Conservation (phyloP, 176 grass and related monocot species). For the Canna indica region DNA sequence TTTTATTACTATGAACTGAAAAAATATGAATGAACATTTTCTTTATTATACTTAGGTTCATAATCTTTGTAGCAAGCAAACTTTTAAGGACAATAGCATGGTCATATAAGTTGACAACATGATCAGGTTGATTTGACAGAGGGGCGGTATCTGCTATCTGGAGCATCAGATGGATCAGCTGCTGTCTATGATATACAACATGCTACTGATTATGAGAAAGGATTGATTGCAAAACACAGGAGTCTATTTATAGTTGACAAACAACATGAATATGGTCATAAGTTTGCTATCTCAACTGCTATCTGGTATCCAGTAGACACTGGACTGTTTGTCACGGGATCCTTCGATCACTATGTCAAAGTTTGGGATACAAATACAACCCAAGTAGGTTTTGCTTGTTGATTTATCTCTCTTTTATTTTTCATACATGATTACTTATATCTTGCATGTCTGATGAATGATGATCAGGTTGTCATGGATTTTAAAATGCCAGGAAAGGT, state of each 20-base stretch:
- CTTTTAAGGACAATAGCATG: neutral
- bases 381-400: constrained; percentile 37
- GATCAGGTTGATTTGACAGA: constrained; percentile 84
- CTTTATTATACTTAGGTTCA: neutral
- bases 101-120: constrained; percentile 45
- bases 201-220: constrained; percentile 32
- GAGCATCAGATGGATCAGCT: constrained; percentile 61
- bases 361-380: constrained; percentile 91
- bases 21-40: neutral
- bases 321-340: constrained; percentile 68
- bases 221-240: constrained; percentile 61
- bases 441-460: constrained; percentile 18
- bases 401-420: neutral
- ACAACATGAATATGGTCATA: constrained; percentile 57
- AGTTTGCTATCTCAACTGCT: constrained; percentile 53
- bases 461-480: constrained; percentile 67
- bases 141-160: constrained; percentile 72
- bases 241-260: constrained; percentile 66
- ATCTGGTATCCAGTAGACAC: constrained; percentile 92
- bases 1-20: neutral
- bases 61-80: neutral
- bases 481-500: constrained; percentile 98
- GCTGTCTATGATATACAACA: constrained; percentile 65
- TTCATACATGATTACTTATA: constrained; percentile 9
- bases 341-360: constrained; percentile 79